Conservation (phyloP, 2,329 filamentous ascomycete species). For the Sphaerostilbella broomeana region DNA sequence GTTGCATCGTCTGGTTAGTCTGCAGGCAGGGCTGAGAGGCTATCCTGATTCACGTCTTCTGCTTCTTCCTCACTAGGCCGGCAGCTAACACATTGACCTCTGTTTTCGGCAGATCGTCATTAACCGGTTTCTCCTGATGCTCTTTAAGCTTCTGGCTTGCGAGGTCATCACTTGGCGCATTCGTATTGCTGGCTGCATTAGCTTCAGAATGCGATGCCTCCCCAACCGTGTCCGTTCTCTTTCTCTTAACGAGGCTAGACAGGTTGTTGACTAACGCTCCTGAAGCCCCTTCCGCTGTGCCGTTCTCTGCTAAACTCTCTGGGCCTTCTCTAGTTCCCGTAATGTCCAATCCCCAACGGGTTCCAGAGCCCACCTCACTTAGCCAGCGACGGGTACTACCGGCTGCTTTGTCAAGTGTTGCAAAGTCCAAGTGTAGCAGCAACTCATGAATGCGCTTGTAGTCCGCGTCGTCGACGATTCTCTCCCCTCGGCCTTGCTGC, state of each 20-base stretch:
- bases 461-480: slow-evolving; percentile 54
- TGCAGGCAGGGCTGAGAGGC: too few species aligned
- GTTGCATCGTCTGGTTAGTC: too few species aligned
- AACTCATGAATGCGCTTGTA: slow-evolving; percentile 65
- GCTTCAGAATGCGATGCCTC: slow-evolving; percentile 14
- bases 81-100: slow-evolving; percentile 42
- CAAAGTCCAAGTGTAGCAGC: slow-evolving; percentile 68
- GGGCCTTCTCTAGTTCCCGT: slow-evolving; percentile 35
- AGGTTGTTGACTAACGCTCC: slow-evolving; percentile 38
- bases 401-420: slow-evolving; percentile 53
- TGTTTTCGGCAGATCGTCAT: slow-evolving; percentile 12
- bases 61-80: slow-evolving; percentile 51
- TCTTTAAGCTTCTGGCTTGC: slow-evolving; percentile 51
- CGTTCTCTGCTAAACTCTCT: slow-evolving; percentile 6
- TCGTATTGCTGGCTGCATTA: slow-evolving; percentile 26
- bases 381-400: slow-evolving; percentile 65
- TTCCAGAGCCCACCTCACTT: slow-evolving; percentile 53
- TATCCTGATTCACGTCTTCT: slow-evolving; percentile 32
- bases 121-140: slow-evolving; percentile 12
- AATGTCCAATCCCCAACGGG: slow-evolving; percentile 46
- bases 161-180: slow-evolving; percentile 42
- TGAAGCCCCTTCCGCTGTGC: slow-evolving; percentile 1
- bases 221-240: slow-evolving; percentile 28
- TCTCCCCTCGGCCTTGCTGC: slow-evolving; percentile 51
- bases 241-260: slow-evolving; percentile 42